These are phyloP conservation scores for Fusarium euwallaceae DNA, from an alignment of 2,329 filamentous ascomycete species.

Conservation along the genomic window DNA sequence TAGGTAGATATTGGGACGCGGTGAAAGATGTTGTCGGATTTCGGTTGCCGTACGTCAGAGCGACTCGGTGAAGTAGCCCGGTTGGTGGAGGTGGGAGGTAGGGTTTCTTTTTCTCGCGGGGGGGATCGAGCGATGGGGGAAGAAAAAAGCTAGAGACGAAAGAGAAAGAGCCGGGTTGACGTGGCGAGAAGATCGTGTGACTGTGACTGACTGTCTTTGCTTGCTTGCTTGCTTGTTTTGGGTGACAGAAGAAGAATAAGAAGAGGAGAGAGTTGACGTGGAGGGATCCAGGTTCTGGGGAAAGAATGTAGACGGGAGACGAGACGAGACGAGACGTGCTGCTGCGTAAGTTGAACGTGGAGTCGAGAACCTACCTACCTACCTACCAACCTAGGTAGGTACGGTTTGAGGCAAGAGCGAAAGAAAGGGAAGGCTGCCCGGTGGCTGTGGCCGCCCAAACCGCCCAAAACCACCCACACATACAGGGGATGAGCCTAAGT, in stretches of 20 bases:
- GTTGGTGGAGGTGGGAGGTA: conserved; percentile 17
- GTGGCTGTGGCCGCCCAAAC: conserved; percentile 15
- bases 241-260: conserved; percentile 29
- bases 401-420: conserved; percentile 8
- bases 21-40: conserved; percentile 21
- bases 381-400: too few relatives aligned
- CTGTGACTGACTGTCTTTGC: not conserved
- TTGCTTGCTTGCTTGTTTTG: not conserved
- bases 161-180: not conserved
- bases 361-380: not conserved
- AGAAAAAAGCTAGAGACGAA: not conserved
- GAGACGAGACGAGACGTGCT: not conserved
- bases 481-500: not conserved
- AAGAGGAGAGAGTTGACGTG: conserved; percentile 39
- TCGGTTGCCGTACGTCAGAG: conserved; percentile 34
- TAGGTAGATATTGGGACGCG: not conserved
- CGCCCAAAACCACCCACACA: not conserved
- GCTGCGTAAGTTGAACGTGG: conserved; percentile 1
- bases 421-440: not conserved
- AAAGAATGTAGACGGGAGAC: conserved; percentile 5
- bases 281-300: conserved; percentile 16
- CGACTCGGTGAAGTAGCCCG: conserved; percentile 35
- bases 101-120: conserved; percentile 9
- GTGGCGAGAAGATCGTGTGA: conserved; percentile 11
- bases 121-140: not conserved